Evolutionary conservation across 495 filamentous ascomycete species (phyloP), one percentile per base, ranked within the genome.

Genomic region (Penicillium coprophilum): DNA sequence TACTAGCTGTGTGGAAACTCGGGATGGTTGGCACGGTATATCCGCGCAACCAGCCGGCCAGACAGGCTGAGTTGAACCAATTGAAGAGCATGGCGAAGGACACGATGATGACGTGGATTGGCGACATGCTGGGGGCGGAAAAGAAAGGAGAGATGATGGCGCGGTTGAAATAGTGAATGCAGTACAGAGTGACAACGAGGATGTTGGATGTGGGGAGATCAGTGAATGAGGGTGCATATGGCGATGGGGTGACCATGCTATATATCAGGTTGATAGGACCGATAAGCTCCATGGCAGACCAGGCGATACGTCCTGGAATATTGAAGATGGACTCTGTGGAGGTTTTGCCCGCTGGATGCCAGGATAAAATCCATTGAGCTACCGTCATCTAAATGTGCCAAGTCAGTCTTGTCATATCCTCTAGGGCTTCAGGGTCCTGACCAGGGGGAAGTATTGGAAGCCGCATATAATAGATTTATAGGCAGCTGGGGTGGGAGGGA

Each of bases 111-210:
- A 80, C 58, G 68, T 91, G 89, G 48, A 93, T 88, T 21, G 92
- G 92, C 9, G 92, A 92, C 88, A 98, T 96, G 70, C 84, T 88
- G 0, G 91, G 92, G 50, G 92, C 90, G 30, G 92, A 77, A 60
- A 92, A 74, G 39, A 86, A 77, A 2, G 94, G 92, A 34, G 85
- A 84, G 55, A 96, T 71, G 51, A 97, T 70, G 19, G 93, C 89
- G 58, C 94, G 90, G 79, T 98, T 91, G 64, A 84, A 54, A 74
- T 98, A 98, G 72, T 98, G 94, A 56, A 89, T 81, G 49, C 82
- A 67, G 64, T 71, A 76, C 0, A 75, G 67, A 4, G 60, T 47
- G 2, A 60, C 67, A n/a, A 66, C 58, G 23, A 72, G 65, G 53
- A 71, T 69, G 38, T 75, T 75, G n/a, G 61, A 50, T 3, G 56